Evolutionary conservation across 129 eudicot genomes (phyloP), one percentile per base, ranked within the genome.

Genomic region (Flaveria robusta): DNA sequence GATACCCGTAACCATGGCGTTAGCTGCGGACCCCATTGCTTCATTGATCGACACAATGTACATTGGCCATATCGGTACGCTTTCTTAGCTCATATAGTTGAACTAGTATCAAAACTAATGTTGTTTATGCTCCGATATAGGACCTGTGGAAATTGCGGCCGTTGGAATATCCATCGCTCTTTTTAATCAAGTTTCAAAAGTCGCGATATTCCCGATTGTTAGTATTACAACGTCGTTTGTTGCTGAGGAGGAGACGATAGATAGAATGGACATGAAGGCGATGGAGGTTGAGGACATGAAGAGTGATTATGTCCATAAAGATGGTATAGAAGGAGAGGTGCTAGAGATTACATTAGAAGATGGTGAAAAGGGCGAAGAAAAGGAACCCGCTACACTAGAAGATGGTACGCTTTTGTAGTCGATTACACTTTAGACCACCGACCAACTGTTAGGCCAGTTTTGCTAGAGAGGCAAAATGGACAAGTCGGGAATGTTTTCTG

Each of bases 1-100:
- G 10, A 74, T 91, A 29, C 97, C 97, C 0, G 92, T 90, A 66
- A 87, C 97, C 41, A 65, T 91, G 74, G 97, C 96, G 46, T 69
- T 91, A 49, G 91, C 97, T 7, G 97, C 97, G 7, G 97, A 91
- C 37, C 97, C 97, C 11, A 70, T 91, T 43, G 97, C 96, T 60
- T 91, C 97, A 69, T 79, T 91, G 50, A 86, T 91, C 52, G 97
- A 91, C 74, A 91, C 96, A 0, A 83, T 82, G 3, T 91, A 87
- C 77, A 87, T 91, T 50, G 97, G 97, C 47, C 91, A 64, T 51
- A 79, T 91, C 77, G 97, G 97, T 86, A 78, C 9, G 11, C 2
- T 2, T 9, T 74, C 20, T 20, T 75, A 34, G 27, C 9, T 46
- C 34, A 22, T 7, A 5, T 8, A 63, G 18, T 10, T 23, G 0